These are phyloP conservation scores for Neonothopanus nambi DNA, from an alignment of 1,284 basidiomycete species.

Conservation along the genomic window DNA sequence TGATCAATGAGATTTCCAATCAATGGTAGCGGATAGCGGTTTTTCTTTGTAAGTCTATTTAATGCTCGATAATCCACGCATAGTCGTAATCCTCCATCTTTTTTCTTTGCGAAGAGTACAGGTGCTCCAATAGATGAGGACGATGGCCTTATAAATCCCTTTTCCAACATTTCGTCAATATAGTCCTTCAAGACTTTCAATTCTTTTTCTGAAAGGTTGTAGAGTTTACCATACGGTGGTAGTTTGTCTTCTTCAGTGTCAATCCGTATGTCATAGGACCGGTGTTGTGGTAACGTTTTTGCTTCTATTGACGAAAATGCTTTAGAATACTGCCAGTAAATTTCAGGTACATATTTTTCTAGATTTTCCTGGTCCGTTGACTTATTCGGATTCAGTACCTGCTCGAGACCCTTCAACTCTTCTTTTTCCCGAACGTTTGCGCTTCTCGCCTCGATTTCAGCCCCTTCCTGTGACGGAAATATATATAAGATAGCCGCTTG, in stretches of 20 bases:
- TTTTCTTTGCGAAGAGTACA: slow-evolving; percentile 9
- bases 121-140: slow-evolving; percentile 1
- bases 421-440: too few species aligned
- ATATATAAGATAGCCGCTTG: too few species aligned
- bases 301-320: slow-evolving; percentile 1
- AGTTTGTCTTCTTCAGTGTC: too few species aligned
- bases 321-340: not conserved
- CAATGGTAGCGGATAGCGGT: slow-evolving; percentile 4
- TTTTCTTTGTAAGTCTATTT: not conserved
- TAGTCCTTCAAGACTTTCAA: slow-evolving; percentile 5
- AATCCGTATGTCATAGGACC: too few species aligned
- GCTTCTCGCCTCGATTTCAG: too few species aligned
- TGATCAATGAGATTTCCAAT: slow-evolving; percentile 4
- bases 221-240: not conserved
- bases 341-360: not conserved
- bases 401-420: too few species aligned
- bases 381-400: too few species aligned
- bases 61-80: slow-evolving; percentile 2
- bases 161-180: slow-evolving; percentile 4
- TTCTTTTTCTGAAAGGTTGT: slow-evolving; percentile 5
- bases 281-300: too few species aligned
- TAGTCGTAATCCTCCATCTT: slow-evolving; percentile 1
- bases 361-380: too few species aligned
- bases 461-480: too few species aligned
- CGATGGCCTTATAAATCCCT: too few species aligned